phyloP scores from a whole-genome alignment of 2,329 filamentous ascomycete genomes.

The Elsinoe fawcettii region DNA sequence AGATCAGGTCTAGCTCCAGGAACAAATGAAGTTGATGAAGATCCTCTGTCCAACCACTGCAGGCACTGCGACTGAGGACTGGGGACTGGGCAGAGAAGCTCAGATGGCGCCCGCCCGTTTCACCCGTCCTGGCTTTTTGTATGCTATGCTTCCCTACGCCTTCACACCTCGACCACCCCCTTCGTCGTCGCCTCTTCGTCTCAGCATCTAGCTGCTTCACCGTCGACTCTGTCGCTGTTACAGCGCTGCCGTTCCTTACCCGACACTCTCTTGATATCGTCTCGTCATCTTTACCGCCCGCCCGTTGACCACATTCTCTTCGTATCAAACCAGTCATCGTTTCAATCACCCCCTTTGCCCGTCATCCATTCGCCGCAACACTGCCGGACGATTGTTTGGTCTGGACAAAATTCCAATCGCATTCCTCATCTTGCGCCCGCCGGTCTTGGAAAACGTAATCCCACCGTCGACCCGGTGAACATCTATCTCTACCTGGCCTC shows the following conservation, averaged over 20 bases:
- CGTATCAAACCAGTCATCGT: constrained; percentile 14
- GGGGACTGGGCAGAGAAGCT: neutral
- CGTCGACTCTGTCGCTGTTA: constrained; percentile 8
- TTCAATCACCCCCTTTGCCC: constrained; percentile 14
- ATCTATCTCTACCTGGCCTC: neutral
- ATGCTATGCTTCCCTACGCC: neutral
- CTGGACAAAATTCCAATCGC: constrained; percentile 8
- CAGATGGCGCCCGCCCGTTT: constrained; percentile 4
- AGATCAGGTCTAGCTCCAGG: neutral
- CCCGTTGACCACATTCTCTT: constrained; percentile 7
- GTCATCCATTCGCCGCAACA: neutral
- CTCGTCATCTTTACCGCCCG: neutral
- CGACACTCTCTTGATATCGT: neutral
- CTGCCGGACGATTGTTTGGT: constrained; percentile 14
- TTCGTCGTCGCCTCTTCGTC: neutral
- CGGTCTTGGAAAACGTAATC: neutral
- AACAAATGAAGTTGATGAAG: constrained; percentile 9
- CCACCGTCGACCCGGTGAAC: constrained; percentile 4
- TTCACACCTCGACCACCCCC: neutral
- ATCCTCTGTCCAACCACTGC: neutral
- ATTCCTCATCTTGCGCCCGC: constrained; percentile 2
- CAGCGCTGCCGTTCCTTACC: constrained; percentile 11
- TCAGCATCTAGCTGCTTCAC: neutral
- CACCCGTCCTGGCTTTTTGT: constrained; percentile 11
- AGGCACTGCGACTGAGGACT: neutral